Conservation (phyloP, 192 early-diverging fungal genomes). For the Lobosporangium transversale region DNA sequence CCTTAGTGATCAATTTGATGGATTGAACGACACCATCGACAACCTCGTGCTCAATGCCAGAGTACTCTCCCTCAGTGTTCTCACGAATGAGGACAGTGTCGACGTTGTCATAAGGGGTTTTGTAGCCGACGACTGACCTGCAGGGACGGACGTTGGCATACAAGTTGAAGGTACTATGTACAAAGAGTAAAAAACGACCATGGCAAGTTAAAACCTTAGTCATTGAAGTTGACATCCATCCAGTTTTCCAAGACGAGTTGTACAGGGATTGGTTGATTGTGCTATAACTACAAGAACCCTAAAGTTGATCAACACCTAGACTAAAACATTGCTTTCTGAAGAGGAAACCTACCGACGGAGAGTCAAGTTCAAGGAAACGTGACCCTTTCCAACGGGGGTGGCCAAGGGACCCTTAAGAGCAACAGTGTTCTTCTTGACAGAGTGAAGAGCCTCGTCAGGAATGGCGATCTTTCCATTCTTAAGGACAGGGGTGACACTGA, state of each 20-base stretch:
- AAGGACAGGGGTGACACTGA: conserved; percentile 92
- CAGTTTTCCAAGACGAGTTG: not conserved
- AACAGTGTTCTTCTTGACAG: conserved; percentile 95
- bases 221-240: too few species aligned
- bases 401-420: conserved; percentile 97
- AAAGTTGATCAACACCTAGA: too few species aligned
- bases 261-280: not conserved
- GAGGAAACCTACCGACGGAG: conserved; percentile 64
- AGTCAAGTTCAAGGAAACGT: conserved; percentile 94
- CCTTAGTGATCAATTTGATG: conserved; percentile 98
- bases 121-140: conserved; percentile 95
- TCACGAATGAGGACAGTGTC: conserved; percentile 99
- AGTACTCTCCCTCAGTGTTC: conserved; percentile 99
- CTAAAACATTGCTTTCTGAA: not conserved
- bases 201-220: too few species aligned
- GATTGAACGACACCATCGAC: conserved; percentile 98
- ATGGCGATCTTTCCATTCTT: conserved; percentile 94
- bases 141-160: conserved; percentile 99
- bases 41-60: conserved; percentile 96
- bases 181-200: too few species aligned
- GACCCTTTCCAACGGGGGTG: conserved; percentile 98
- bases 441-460: conserved; percentile 89
- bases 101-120: conserved; percentile 96
- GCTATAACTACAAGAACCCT: too few species aligned
- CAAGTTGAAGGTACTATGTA: conserved; percentile 92